These are phyloP conservation scores for Gloeostereum incarnatum DNA, from an alignment of 768 basidiomycete species.

Conservation along the genomic window DNA sequence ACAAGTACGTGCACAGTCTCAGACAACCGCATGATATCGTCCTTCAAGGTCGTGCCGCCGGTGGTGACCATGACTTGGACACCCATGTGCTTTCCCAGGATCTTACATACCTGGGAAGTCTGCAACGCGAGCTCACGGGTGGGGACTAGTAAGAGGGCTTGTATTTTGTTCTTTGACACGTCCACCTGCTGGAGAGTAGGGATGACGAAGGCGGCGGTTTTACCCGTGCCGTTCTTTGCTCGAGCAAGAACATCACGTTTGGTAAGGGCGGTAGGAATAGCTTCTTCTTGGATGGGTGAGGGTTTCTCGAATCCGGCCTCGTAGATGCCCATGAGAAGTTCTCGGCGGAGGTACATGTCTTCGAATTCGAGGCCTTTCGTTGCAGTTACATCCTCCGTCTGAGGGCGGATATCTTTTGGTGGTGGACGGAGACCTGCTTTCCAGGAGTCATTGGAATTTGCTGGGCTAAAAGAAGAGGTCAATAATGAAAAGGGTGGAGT, in stretches of 20 bases:
- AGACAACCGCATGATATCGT: conserved; percentile 89
- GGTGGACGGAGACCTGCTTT: conserved; percentile 73
- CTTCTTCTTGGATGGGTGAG: conserved; percentile 98
- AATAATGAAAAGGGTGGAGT: too few relatives aligned
- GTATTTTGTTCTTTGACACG: conserved; percentile 76
- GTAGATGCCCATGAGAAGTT: conserved; percentile 99
- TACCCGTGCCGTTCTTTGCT: conserved; percentile 95
- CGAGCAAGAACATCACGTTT: conserved; percentile 92
- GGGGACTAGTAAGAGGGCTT: conserved; percentile 93
- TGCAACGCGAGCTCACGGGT: conserved; percentile 98
- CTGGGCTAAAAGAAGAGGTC: too few relatives aligned
- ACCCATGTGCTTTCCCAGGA: conserved; percentile 90
- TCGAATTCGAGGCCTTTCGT: conserved; percentile 96
- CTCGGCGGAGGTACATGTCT: conserved; percentile 85
- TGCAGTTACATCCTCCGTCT: conserved; percentile 94
- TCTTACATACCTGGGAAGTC: conserved; percentile 98
- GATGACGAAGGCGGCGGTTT: conserved; percentile 99
- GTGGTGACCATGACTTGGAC: conserved; percentile 99
- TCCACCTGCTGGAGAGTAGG: conserved; percentile 93
- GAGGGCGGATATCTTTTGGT: conserved; percentile 87
- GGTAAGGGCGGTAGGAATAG: conserved; percentile 90
- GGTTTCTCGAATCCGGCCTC: conserved; percentile 97
- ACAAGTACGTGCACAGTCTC: conserved; percentile 94
- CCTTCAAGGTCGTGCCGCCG: conserved; percentile 94
- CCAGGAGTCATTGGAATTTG: too few relatives aligned